phyloP scores from a whole-genome alignment of 2,329 filamentous ascomycete genomes.

The Penicillium sp. region DNA sequence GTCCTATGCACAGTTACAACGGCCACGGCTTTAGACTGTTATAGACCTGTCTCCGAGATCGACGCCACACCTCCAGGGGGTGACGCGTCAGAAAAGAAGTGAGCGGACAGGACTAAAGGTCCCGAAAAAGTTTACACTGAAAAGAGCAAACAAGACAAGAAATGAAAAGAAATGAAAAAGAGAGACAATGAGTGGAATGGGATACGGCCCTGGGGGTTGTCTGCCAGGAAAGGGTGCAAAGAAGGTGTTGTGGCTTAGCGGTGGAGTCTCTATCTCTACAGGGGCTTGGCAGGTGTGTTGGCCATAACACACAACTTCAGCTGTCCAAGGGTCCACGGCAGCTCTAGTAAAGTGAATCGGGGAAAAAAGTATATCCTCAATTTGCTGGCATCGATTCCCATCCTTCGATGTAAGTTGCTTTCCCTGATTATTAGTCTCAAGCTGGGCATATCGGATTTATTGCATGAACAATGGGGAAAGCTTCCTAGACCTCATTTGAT shows the following conservation, averaged over 20 bases:
- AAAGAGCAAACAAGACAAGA: background rate
- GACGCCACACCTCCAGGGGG: constrained; percentile 17
- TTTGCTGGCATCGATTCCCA: too few species aligned
- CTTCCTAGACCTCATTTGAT: background rate
- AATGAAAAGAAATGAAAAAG: constrained; percentile 6
- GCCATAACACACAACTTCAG: background rate
- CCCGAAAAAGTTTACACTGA: constrained; percentile 1
- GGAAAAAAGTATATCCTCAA: too few species aligned
- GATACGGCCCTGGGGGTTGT: background rate
- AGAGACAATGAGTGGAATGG: constrained; percentile 17
- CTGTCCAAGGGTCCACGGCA: background rate
- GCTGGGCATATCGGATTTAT: too few species aligned
- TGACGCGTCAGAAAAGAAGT: constrained; percentile 15
- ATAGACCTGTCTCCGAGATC: constrained; percentile 1
- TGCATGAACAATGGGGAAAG: too few species aligned
- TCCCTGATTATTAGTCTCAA: too few species aligned
- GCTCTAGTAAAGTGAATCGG: too few species aligned
- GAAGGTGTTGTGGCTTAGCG: constrained; percentile 17
- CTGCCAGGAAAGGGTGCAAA: constrained; percentile 3
- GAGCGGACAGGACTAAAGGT: constrained; percentile 10
- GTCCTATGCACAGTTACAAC: constrained; percentile 7
- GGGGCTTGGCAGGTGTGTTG: background rate
- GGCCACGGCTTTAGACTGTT: constrained; percentile 2
- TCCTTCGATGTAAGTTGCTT: too few species aligned
- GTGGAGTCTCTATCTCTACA: constrained; percentile 9